Evolutionary conservation across 2,329 filamentous ascomycete species (phyloP), one percentile per base, ranked within the genome.

Genomic region (Cordyceps cicadae): DNA sequence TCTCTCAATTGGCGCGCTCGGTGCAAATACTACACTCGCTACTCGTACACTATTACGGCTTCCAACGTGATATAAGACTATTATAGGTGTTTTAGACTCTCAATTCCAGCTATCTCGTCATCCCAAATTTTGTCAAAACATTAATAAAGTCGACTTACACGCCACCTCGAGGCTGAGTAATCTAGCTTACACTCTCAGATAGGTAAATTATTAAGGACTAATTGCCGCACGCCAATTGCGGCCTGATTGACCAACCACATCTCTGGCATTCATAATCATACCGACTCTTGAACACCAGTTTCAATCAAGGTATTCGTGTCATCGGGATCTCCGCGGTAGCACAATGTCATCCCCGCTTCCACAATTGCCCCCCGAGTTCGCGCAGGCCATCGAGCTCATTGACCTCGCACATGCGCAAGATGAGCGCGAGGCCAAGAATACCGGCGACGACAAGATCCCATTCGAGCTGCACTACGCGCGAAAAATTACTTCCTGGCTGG

Each of bases 391-490:
- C 46, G 71, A 78, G 43, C 79, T 85, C 65, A 92, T 95, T 69
- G 90, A 94, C 75, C 80, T 82, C 59, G 90, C 87, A 49, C 75
- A 76, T 63, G 67, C 69, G 46, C 57, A 71, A 48, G 74, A 76
- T 61, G 68, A 21, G n/a, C 50, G 52, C 32, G 24, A 45, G 45
- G 52, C 73, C 12, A 74, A 70, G 43, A 68, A 63, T 46, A 64
- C 78, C 62, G 72, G 78, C 55, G 77, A 75, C 17, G 45, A 41
- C 5, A 56, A 46, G n/a, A 67, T 86, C 1, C 88, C 90, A 0
- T 92, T 90, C 74, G 91, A 95, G 74, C 84, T 93, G 1, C 86
- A 91, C 76, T 95, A 95, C 71, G 89, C 90, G 7, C 80, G 81
- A 55, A 86, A 90, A 72, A 92, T 92, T 87, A 90, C 87, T 55